Evolutionary conservation across 352 stramenopile genomes (phyloP).

Genomic region (Poterioochromonas sp.): DNA sequence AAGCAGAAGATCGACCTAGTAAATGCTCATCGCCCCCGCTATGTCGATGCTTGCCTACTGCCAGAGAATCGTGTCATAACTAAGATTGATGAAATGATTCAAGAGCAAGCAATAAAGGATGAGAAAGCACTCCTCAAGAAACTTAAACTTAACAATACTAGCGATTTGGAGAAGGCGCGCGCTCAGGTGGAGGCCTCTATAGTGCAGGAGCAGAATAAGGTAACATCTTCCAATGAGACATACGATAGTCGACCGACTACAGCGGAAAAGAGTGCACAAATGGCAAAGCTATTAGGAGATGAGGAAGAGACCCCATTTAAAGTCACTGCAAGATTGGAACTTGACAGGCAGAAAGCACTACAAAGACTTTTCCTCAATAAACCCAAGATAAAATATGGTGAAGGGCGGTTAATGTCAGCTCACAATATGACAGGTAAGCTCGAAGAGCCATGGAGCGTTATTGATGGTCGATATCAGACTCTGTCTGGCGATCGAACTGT

Average conservation of each 20-base stretch:
- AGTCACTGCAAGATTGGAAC: not conserved
- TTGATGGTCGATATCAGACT: constrained; percentile 24
- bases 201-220: too few species aligned
- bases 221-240: not conserved
- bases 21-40: not conserved
- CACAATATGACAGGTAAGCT: constrained; percentile 18
- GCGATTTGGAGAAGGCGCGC: not conserved
- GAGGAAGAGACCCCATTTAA: not conserved
- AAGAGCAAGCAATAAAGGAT: not conserved
- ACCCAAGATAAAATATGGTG: constrained; percentile 27
- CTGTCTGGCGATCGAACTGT: constrained; percentile 18
- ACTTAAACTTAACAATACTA: not conserved
- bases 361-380: constrained; percentile 24
- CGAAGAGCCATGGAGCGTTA: not conserved
- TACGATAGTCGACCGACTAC: not conserved
- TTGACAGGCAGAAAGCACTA: not conserved
- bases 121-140: not conserved
- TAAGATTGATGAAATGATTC: not conserved
- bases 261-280: not conserved
- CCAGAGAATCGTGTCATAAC: not conserved
- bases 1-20: constrained; percentile 26
- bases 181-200: not conserved
- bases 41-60: not conserved
- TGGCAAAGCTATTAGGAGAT: not conserved
- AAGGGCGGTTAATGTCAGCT: not conserved